Base-by-base conservation (phyloP, 345 rosid species). In the Brassica juncea region DNA sequence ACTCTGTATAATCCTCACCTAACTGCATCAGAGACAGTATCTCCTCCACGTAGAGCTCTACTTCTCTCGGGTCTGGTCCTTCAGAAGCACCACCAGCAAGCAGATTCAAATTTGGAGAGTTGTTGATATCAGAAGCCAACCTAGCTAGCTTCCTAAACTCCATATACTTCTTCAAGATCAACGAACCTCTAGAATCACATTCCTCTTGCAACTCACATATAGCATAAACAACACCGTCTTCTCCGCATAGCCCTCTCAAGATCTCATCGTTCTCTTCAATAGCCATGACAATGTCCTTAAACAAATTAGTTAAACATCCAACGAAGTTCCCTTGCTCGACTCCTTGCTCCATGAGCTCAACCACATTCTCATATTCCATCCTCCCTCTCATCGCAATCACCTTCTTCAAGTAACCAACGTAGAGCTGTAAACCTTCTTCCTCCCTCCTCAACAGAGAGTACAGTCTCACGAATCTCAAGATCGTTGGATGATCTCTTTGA, bases 171-270 rank as follows among this genome's bases (percentile, higher is more conserved):
- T 93, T 94, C 86, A 92, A 85, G 74, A 94, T 86, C 82, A 81
- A 75, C 5, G 89, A 86, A 42, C 96, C 97, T 76, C 97, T 87
- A 2, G 93, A 86, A 82, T 95, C 99, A 84, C 99, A 92, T 83
- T 95, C 99, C 84, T 91, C 97, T 83, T 95, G 98, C 59, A 94
- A 86, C 82, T 94, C 98, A 74, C 93, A 92, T 25, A 92, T 86
- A 0, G 96, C 97, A 68, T 94, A 94, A 27, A 90, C 97, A 71
- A 94, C 85, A 70, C 94, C 98, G 68, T 95, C 98, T 74, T 92
- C 98, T 21, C 98, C 98, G 16, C 98, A 92, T 2, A 92, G 87
- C 66, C 91, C 84, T 58, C 91, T 86, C 77, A 92, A 83, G 64
- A 90, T 91, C 58, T 86, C 92, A 73, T 91, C 89, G 81, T 94